Evolutionary conservation across 1,284 basidiomycete genomes (phyloP), one percentile per base, ranked within the genome.

Genomic region (Tilletia walkeri): DNA sequence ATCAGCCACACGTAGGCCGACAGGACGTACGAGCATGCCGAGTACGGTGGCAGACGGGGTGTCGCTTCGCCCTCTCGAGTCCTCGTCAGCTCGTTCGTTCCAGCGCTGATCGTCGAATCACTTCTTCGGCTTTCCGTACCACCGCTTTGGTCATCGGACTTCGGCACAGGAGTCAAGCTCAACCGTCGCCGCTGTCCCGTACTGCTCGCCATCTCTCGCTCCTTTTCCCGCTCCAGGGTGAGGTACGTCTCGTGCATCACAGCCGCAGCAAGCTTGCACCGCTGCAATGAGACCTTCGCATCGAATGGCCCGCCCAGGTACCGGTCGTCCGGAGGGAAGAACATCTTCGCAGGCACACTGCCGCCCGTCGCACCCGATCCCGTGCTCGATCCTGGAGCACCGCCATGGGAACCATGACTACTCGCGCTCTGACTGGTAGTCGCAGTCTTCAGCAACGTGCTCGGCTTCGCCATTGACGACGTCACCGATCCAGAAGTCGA

Each of bases 251-350:
- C 65, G 48, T 75, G 73, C 78, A 79, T 79, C 38, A 76, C 73
- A 5, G 71, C 69, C 1, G 78, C 78, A 0, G 78, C 78, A 48
- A 73, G 76, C 0, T 76, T 73, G 54, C 78, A 79, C 30, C 78
- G 70, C 6, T 76, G 73, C n/a, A 79, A 70, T 63, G 75, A 73
- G 7, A 75, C 70, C 12, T 67, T 68, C 3, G 78, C 76, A 41
- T 78, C 76, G 24, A 79, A 79, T 0, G 78, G 78, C 3, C 78
- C 78, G 4, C 78, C 76, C 67, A 70, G 72, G 74, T 76, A 79
- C 34, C 65, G 69, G 38, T 50, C 69, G 3, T 59, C 34, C 24
- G 56, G 24, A 24, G 56, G 56, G 56, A 59, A 59, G 34, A 59
- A 59, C 24, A 34, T 30, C 56, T 59, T 59, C 18, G 56, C 56